A percentile compares a stretch with the other conserved stretches of the same genome.
These are phyloP conservation scores for Botryotinia calthae DNA, from an alignment of 2,329 filamentous ascomycete genomes.

Conservation along the genomic window DNA sequence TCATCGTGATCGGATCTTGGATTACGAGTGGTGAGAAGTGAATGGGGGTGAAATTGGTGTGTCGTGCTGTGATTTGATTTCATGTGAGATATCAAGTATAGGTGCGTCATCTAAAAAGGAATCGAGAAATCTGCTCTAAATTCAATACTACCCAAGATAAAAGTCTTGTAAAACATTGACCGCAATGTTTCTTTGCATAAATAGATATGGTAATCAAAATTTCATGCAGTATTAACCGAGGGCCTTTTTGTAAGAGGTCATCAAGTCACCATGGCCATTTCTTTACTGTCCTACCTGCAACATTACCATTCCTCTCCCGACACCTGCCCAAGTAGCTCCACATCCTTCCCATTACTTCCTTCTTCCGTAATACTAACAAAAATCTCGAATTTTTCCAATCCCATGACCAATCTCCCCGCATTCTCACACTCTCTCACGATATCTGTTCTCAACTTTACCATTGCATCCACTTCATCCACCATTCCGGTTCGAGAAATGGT, in stretches of 20 bases:
- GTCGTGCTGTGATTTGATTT: background rate
- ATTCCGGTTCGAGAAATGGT: background rate
- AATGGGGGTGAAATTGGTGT: background rate
- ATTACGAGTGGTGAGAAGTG: background rate
- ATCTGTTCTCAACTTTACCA: background rate
- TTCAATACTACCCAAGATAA: background rate
- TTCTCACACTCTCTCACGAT: constrained; percentile 1
- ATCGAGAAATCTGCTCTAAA: background rate
- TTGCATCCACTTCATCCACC: background rate
- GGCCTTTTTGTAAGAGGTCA: background rate
- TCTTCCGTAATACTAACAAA: background rate
- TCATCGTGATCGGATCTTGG: background rate
- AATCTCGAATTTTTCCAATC: background rate
- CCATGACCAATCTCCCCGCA: background rate
- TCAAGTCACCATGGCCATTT: background rate
- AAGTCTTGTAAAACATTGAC: background rate
- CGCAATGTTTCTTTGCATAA: background rate
- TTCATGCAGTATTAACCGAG: background rate
- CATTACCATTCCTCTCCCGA: background rate
- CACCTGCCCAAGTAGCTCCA: background rate
- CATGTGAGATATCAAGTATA: background rate
- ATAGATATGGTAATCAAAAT: background rate
- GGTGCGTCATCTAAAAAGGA: background rate
- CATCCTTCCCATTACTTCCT: background rate
- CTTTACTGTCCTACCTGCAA: background rate